Base-by-base conservation (phyloP, 495 filamentous ascomycete species). In the Hypoxylon intermedium region DNA sequence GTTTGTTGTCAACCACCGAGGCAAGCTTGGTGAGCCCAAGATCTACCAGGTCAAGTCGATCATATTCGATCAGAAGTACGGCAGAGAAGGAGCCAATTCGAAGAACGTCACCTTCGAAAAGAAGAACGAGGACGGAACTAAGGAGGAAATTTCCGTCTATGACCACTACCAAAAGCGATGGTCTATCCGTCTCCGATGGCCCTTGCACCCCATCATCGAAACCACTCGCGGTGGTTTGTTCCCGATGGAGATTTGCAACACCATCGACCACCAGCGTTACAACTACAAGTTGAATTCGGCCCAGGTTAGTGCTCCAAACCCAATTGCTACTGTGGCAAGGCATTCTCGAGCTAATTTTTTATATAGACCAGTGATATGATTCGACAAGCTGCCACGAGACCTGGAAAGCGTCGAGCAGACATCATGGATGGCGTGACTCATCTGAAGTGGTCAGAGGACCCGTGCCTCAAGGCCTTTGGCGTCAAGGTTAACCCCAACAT, bases 321-420 rank as follows among this genome's bases (percentile, higher is more conserved):
- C 1, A 6, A 5, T 9, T 16, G 13, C 31, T 7, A 5, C 12
- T 1, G 11, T 36, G 0, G 12, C 2, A 5, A 7, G 15, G 53
- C n/a, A 33, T 23, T 41, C 23, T 47, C 40, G 1, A 71, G 82
- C 36, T 59, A 53, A 60, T 43, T 7, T 47, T 41, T 1, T 13
- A 12, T 44, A 24, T 34, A 70, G 79, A 94, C 92, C 0, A 70
- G 82, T 0, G 67, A 82, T 6, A 97, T 98, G 93, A 96, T 98
- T 74, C 91, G 87, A 68, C 91, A 90, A 70, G 91, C 92, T 1
- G 83, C 83, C 0, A 77, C 80, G 48, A 80, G 84, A 1, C 94
- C 94, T 0, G 36, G 58, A 0, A 65, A 85, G 20, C 90, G 93
- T 15, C 79, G 83, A 64, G 46, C 63, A 0, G 78, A 86, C 11